These are phyloP conservation scores for Boletellus ananiceps DNA, from an alignment of 768 basidiomycete genomes.

Conservation along the genomic window DNA sequence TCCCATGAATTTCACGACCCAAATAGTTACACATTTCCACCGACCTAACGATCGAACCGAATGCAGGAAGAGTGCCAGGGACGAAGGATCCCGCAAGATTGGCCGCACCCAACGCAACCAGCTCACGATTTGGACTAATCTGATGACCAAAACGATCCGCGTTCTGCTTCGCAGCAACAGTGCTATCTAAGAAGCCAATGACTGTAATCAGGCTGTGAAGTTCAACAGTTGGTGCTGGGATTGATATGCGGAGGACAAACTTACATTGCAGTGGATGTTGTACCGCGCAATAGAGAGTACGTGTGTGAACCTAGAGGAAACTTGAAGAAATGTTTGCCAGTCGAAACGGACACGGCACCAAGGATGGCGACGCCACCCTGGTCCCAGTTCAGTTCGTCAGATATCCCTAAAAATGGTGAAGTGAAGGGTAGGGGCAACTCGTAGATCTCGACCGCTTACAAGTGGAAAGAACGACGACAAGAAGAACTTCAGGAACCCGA, in stretches of 20 bases:
- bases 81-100: slow-evolving; percentile 79
- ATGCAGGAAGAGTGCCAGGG: slow-evolving; percentile 87
- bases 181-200: slow-evolving; percentile 90
- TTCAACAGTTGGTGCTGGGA: not conserved
- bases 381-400: slow-evolving; percentile 69
- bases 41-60: slow-evolving; percentile 87
- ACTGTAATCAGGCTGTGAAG: slow-evolving; percentile 63
- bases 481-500: slow-evolving; percentile 83
- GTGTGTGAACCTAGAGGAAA: slow-evolving; percentile 64
- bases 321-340: slow-evolving; percentile 59
- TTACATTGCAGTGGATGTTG: slow-evolving; percentile 82
- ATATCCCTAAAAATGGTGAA: slow-evolving; percentile 50
- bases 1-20: not conserved
- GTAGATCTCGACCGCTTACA: slow-evolving; percentile 40
- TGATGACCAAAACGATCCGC: slow-evolving; percentile 79
- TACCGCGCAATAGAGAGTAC: slow-evolving; percentile 63
- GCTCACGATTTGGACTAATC: slow-evolving; percentile 90
- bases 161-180: slow-evolving; percentile 94
- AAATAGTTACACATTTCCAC: slow-evolving; percentile 11
- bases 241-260: slow-evolving; percentile 1
- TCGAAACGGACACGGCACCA: slow-evolving; percentile 66
- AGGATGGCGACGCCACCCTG: slow-evolving; percentile 77
- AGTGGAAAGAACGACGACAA: slow-evolving; percentile 82
- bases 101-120: slow-evolving; percentile 83
- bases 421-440: not conserved